These are phyloP conservation scores for Pascua sp. DNA, from an alignment of 1,284 basidiomycete genomes.

Conservation along the genomic window DNA sequence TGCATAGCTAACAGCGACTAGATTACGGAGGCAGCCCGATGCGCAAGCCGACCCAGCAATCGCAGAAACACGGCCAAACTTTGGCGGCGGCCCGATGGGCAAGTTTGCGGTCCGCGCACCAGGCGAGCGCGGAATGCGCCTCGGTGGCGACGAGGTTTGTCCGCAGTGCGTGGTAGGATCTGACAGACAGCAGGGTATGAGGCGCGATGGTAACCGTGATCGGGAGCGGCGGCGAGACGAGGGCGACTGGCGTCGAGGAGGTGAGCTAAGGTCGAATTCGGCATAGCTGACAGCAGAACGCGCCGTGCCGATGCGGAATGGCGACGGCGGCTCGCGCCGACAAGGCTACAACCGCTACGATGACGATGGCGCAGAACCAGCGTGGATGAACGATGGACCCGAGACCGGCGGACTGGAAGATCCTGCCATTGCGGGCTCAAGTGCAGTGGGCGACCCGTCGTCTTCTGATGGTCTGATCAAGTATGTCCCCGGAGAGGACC, in stretches of 20 bases:
- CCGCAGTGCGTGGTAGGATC: background rate
- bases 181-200: background rate
- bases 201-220: slow-evolving; percentile 1
- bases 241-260: slow-evolving; percentile 19
- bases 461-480: slow-evolving; percentile 23
- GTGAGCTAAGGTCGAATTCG: slow-evolving; percentile 7
- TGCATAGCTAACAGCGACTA: slow-evolving; percentile 2
- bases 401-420: slow-evolving; percentile 16
- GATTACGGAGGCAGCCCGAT: slow-evolving; percentile 11
- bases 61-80: slow-evolving; percentile 11
- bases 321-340: slow-evolving; percentile 7
- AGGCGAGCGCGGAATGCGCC: slow-evolving; percentile 22
- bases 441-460: slow-evolving; percentile 16
- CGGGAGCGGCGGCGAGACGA: slow-evolving; percentile 12
- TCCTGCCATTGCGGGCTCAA: slow-evolving; percentile 26
- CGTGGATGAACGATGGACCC: slow-evolving; percentile 43
- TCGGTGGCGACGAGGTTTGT: slow-evolving; percentile 27
- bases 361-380: slow-evolving; percentile 39
- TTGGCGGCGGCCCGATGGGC: slow-evolving; percentile 34
- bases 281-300: background rate
- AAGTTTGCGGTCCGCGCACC: slow-evolving; percentile 27
- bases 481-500: slow-evolving; percentile 43
- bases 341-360: slow-evolving; percentile 13
- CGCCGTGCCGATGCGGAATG: slow-evolving; percentile 1
- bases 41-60: slow-evolving; percentile 18